Conservation (phyloP, 805 yeast species). For the Candida insectalens region DNA sequence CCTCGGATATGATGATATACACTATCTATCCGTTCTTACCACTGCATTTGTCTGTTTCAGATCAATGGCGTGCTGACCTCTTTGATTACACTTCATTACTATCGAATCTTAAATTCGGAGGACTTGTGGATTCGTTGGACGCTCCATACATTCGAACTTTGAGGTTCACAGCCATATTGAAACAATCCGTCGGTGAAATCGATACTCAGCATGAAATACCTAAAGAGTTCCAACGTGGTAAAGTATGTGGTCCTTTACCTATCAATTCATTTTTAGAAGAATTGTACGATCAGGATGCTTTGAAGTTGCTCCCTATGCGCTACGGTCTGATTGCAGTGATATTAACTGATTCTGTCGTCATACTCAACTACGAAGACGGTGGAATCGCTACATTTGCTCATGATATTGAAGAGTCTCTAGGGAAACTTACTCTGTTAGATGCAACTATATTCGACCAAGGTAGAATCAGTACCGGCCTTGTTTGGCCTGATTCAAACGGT, state of each 20-base stretch:
- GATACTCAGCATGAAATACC: constrained; percentile 10
- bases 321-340: constrained; percentile 17
- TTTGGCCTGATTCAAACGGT: constrained; percentile 15
- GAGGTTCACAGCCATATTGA: constrained; percentile 16
- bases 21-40: constrained; percentile 61
- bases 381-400: constrained; percentile 16
- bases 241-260: constrained; percentile 38
- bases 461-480: constrained; percentile 6
- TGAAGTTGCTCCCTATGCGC: constrained; percentile 16
- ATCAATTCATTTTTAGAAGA: constrained; percentile 45
- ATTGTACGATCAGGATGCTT: constrained; percentile 37
- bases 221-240: constrained; percentile 10
- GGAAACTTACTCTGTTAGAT: constrained; percentile 7
- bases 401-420: not conserved
- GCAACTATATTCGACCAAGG: constrained; percentile 5
- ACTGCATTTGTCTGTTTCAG: constrained; percentile 26
- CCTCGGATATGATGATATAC: constrained; percentile 49
- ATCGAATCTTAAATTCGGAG: constrained; percentile 12
- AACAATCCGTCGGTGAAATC: constrained; percentile 7
- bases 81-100: constrained; percentile 16
- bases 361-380: constrained; percentile 13
- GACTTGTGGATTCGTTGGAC: constrained; percentile 11
- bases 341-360: constrained; percentile 12
- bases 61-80: constrained; percentile 19
- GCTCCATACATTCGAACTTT: constrained; percentile 12